Base-by-base conservation (phyloP, 2,329 filamentous ascomycete genomes). In the Nemania abortiva region DNA sequence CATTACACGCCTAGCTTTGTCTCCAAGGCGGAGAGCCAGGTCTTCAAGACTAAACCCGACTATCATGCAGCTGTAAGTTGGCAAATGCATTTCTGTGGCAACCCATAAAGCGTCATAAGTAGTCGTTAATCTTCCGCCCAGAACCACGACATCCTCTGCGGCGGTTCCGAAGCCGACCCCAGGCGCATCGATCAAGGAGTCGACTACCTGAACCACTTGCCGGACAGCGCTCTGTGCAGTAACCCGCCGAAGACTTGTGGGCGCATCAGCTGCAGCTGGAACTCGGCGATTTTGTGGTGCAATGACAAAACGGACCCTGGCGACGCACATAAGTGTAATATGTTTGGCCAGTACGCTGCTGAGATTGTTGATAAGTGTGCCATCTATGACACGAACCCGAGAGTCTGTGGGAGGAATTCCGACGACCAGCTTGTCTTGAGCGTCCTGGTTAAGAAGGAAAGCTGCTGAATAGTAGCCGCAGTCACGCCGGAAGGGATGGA, bases 221-320 rank as follows among this genome's bases (percentile, higher is more conserved):
- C 52, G 18, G 20, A 58, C n/a, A 45, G 3, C 7, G 6, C 15
- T 22, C 42, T 42, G 7, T 69, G 66, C 22, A 15, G 15, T 22
- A 65, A 54, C 45, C 2, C n/a, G 4, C 52, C 62, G 20, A 9
- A 18, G 2, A 24, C 15, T 3, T 69, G 63, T 24, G 63, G 63
- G 5, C 63, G 63, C 20, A 60, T 69, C 39, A 69, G 67, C 55
- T 69, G 67, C 24, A 69, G 67, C 24, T 63, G 34, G 24, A 45
- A 37, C 1, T 42, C 63, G 3, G 65, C 27, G 15, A 68, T 68
- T 37, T 52, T n/a, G n/a, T 22, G 13, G 47, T 65, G 63, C 45
- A 62, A 69, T 24, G 37, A 53, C 27, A 59, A 42, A 13, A 10
- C 3, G 0, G 24, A 11, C 10, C 1, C 18, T n/a, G 37, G 50